Conservation (phyloP, 2,329 filamentous ascomycete species). For the Penicillium sp. region DNA sequence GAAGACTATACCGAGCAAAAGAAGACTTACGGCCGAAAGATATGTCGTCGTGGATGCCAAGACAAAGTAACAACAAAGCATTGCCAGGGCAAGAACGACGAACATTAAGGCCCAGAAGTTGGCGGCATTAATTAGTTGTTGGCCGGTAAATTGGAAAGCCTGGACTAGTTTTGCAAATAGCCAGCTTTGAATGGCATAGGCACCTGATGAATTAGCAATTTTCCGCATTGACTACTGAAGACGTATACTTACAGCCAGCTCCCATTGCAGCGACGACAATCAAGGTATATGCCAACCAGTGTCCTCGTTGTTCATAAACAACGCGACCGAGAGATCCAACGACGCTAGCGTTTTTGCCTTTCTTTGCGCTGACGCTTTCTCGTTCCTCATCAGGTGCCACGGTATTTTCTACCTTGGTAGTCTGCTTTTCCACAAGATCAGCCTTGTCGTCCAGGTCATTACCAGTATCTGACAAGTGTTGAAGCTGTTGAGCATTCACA, state of each 20-base stretch:
- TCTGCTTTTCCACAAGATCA: background rate
- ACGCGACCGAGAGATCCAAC: background rate
- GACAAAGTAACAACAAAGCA: constrained; percentile 12
- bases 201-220: no score
- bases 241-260: no score
- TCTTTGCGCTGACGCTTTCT: background rate
- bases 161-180: no score
- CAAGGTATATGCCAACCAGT: background rate
- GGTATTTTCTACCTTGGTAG: background rate
- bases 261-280: background rate
- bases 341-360: background rate
- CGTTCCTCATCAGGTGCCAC: background rate
- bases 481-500: constrained; percentile 56
- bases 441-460: background rate
- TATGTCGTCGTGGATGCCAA: background rate
- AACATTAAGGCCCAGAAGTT: no score
- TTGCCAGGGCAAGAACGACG: constrained; percentile 52
- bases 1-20: no score
- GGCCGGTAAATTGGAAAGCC: no score
- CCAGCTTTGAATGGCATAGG: no score
- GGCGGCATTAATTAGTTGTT: no score
- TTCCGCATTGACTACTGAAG: no score
- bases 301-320: background rate
- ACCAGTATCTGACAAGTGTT: background rate
- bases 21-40: background rate